A percentile compares a stretch with the other conserved stretches of the same genome.
Conservation (phyloP, 2,329 filamentous ascomycete species). For the Penicillium olsonii region DNA sequence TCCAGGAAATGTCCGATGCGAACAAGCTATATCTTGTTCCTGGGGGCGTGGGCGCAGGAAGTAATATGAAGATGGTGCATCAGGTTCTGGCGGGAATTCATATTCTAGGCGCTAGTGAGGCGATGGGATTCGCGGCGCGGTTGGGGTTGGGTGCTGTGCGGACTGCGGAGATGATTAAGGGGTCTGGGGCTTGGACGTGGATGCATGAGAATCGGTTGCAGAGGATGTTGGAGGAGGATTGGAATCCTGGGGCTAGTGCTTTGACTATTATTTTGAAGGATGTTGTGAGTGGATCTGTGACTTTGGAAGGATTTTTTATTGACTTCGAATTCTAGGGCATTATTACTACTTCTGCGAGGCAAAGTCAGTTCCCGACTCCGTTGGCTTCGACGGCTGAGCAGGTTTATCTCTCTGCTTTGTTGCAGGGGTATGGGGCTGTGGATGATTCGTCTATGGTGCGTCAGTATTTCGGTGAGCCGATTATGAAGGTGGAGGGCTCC, state of each 20-base stretch:
- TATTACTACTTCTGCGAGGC: constrained; percentile 65
- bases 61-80: constrained; percentile 66
- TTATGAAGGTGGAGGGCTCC: constrained; percentile 42
- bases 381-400: constrained; percentile 66
- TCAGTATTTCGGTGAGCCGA: constrained; percentile 49
- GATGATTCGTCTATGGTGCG: constrained; percentile 60
- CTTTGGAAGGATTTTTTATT: neutral
- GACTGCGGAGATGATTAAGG: constrained; percentile 48
- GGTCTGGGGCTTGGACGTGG: constrained; percentile 58
- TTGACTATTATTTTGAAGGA: constrained; percentile 64
- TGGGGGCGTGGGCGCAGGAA: constrained; percentile 61
- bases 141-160: constrained; percentile 54
- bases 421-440: constrained; percentile 57
- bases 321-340: constrained; percentile 53
- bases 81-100: constrained; percentile 65
- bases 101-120: constrained; percentile 62
- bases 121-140: constrained; percentile 60
- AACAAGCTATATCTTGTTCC: constrained; percentile 64
- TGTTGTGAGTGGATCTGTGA: constrained; percentile 32
- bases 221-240: constrained; percentile 56
- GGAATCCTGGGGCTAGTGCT: constrained; percentile 59
- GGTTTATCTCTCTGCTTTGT: constrained; percentile 61
- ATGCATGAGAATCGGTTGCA: constrained; percentile 63
- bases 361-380: constrained; percentile 59
- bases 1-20: constrained; percentile 62